Base-by-base conservation (phyloP, 1,284 basidiomycete species). In the Moesziomyces sp. region DNA sequence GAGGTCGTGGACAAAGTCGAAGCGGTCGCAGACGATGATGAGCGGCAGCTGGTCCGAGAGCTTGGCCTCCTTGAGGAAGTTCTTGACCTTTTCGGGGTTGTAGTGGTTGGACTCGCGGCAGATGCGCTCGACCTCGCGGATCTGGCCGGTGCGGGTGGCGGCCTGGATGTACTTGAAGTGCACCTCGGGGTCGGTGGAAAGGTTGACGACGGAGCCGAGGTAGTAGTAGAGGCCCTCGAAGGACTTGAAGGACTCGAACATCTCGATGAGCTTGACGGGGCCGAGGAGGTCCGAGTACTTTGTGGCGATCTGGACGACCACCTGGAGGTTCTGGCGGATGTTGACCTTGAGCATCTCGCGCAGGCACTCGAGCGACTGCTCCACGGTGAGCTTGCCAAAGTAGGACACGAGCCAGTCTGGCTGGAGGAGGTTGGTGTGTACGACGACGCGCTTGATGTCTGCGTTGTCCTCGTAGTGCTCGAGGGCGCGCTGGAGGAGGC, bases 81-180 rank as follows among this genome's bases (percentile, higher is more conserved):
- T 99, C 89, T 99, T 99, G 88, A 99, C 97, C 87, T 99, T 99
- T 87, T 99, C 97, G 2, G 97, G 93, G 86, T 97, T 97, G 89
- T 99, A 99, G 86, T 88, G 88, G 86, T 99, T 98, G 85, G 92
- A 94, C 87, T 99, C 97, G 71, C 97, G 89, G 85, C 94, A 97
- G 82, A 99, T 96, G 63, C 97, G 93, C 87, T 99, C 97, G 68
- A 99, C 97, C 85, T 99, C 97, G 65, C 97, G 91, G 81, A 99
- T 94, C 85, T 99, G 97, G 46, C 96, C 96, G 21, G 97, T 99
- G 46, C 97, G 91, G 2, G 95, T 97, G 11, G 97, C 97, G 35
- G 97, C 97, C 85, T 99, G 97, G 82, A 99, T 98, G 87, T 99
- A 99, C 88, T 99, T 99, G 90, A 98, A 99, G 88, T 98, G 93